phyloP scores from a whole-genome alignment of 495 filamentous ascomycete genomes.

The Aspergillus ostianus region DNA sequence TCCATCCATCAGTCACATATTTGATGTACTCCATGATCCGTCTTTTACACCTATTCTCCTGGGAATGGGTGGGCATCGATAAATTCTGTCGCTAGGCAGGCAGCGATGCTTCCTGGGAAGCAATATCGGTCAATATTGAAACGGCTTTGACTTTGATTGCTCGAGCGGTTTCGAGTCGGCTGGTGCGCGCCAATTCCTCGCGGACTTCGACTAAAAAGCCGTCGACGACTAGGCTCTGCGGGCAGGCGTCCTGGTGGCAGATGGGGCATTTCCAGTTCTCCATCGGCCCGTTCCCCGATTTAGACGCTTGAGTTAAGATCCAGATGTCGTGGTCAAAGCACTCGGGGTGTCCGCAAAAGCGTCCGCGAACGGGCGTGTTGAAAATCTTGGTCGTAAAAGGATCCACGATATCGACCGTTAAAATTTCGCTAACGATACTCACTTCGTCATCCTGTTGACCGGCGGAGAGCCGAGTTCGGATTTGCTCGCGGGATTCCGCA shows the following conservation, averaged over 20 bases:
- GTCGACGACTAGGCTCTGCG: constrained; percentile 65
- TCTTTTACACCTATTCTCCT: no score
- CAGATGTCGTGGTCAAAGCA: constrained; percentile 88
- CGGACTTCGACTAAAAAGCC: constrained; percentile 64
- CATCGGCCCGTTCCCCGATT: constrained; percentile 50
- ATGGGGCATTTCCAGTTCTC: constrained; percentile 84
- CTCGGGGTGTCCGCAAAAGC: constrained; percentile 65
- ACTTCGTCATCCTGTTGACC: constrained; percentile 61
- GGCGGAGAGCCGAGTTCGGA: constrained; percentile 39
- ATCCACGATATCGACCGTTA: constrained; percentile 72
- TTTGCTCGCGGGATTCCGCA: constrained; percentile 31
- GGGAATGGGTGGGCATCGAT: no score
- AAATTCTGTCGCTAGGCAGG: no score
- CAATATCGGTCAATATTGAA: no score
- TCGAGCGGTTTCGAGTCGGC: constrained; percentile 43
- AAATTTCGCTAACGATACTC: constrained; percentile 55
- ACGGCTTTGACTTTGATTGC: constrained; percentile 53
- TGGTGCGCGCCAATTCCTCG: constrained; percentile 39
- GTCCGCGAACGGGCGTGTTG: constrained; percentile 65
- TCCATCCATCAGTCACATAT: no score
- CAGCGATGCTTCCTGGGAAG: no score
- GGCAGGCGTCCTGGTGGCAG: constrained; percentile 71
- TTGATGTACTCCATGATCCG: no score
- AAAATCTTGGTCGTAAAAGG: constrained; percentile 72
- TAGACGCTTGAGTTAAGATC: constrained; percentile 58